Evolutionary conservation across 2,329 filamentous ascomycete species (phyloP), one percentile per base, ranked within the genome.

Genomic region (Cladosporium sp.): DNA sequence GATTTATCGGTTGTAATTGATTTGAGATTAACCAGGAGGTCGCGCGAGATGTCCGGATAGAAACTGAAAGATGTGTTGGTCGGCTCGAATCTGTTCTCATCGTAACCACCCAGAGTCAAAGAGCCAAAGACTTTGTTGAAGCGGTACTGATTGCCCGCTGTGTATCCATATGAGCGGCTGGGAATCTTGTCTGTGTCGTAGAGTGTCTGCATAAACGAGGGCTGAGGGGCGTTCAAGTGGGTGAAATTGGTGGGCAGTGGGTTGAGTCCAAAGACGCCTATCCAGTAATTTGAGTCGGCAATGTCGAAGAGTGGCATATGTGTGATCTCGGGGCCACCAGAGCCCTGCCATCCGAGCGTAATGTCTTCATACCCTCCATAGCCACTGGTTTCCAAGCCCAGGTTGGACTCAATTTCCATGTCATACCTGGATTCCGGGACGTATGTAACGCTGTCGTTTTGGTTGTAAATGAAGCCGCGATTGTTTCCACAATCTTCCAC

Each of bases 391-490:
- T 64, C 61, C 44, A 63, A 68, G 3, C 77, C 79, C 8, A 85
- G 69, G 53, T 82, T 78, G 18, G 66, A 61, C 56, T 78, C 73
- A 22, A 85, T 70, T 41, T 80, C 82, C 32, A 86, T 71, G 55
- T 80, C 71, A 73, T 78, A 88, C 34, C 74, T 74, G 36, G 83
- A 84, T 43, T 85, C 73, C 1, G 77, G 57, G 15, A 72, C 68
- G 83, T 84, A 89, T 34, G 78, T 78, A 11, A 70, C 70, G 2
- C 84, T 88, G 37, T 71, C 62, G 12, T 68, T 70, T 7, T 72
- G 68, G 51, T 79, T 72, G 64, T 81, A 88, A 7, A 64, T 42
- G 36, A 44, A 50, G 3, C 68, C 68, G 4, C 68, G 60, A 39
- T 54, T 50, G 34, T 62, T 54, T 17, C 51, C 48, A 54, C 68